Percentiles rank a stretch among this genome's conserved stretches.
phyloP scores from a whole-genome alignment of 2,329 filamentous ascomycete genomes.

The Zymoseptoria passerinii region DNA sequence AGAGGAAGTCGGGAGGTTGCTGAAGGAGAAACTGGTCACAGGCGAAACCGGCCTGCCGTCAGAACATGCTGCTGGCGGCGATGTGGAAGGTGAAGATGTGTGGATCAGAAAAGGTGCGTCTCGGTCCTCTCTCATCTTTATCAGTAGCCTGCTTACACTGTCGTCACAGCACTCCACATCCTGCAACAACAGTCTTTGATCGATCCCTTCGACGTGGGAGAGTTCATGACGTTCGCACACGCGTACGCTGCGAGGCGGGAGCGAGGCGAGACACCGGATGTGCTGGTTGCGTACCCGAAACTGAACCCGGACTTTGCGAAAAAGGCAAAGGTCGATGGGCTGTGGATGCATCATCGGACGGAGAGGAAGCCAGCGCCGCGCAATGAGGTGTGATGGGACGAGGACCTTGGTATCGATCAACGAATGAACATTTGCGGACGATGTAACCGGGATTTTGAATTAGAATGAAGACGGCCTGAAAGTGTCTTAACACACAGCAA shows the following conservation, averaged over 20 bases:
- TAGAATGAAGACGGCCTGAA: no score
- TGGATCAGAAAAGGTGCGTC: slow-evolving; percentile 10
- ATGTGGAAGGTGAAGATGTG: slow-evolving; percentile 4
- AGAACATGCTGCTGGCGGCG: slow-evolving; percentile 2
- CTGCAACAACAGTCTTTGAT: slow-evolving; percentile 6
- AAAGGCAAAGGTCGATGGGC: slow-evolving; percentile 3
- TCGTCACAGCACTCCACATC: slow-evolving; percentile 7
- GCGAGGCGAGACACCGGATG: slow-evolving; percentile 3
- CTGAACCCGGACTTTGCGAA: slow-evolving; percentile 10
- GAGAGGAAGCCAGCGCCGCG: not conserved
- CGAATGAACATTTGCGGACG: no score
- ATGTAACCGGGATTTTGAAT: no score
- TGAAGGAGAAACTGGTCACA: slow-evolving; percentile 5
- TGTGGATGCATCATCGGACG: not conserved
- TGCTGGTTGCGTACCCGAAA: slow-evolving; percentile 9
- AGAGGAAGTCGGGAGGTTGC: slow-evolving; percentile 4
- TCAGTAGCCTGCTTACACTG: not conserved
- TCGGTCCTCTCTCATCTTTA: not conserved
- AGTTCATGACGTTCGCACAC: slow-evolving; percentile 14
- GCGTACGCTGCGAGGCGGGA: slow-evolving; percentile 9
- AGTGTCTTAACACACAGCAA: no score
- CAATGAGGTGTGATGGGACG: not conserved
- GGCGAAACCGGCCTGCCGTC: slow-evolving; percentile 4
- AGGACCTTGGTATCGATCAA: no score
- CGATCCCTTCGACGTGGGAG: slow-evolving; percentile 9